These are phyloP conservation scores for Colletotrichum lupini DNA, from an alignment of 2,329 filamentous ascomycete genomes.

Conservation along the genomic window DNA sequence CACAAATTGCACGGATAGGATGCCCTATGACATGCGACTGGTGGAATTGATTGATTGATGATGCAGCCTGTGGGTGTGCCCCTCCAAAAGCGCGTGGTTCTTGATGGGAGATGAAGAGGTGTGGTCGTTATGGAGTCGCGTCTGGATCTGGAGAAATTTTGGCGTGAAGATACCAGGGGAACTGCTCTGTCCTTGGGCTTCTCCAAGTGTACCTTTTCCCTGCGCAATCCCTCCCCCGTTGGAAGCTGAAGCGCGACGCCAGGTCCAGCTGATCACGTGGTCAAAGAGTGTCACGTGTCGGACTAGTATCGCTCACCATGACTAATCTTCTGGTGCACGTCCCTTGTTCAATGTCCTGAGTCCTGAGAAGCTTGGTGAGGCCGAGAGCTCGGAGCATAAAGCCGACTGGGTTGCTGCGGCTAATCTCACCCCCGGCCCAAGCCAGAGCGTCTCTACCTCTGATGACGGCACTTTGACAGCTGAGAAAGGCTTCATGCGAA, in stretches of 20 bases:
- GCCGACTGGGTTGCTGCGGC: neutral
- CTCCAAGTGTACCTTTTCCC: neutral
- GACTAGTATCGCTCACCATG: too few relatives aligned
- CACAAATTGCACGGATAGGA: slow-evolving; percentile 12
- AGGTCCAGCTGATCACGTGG: neutral
- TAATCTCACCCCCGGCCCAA: neutral
- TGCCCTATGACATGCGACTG: slow-evolving; percentile 13
- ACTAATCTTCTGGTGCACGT: too few relatives aligned
- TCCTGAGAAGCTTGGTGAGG: neutral
- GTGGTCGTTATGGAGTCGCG: slow-evolving; percentile 38
- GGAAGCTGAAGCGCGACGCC: neutral
- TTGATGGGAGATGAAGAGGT: slow-evolving; percentile 22
- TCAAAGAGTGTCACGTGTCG: neutral
- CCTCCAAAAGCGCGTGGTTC: slow-evolving; percentile 29
- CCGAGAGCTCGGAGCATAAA: neutral
- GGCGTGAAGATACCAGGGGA: slow-evolving; percentile 44
- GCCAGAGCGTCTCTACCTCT: neutral
- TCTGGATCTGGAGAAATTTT: slow-evolving; percentile 50
- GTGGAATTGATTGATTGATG: slow-evolving; percentile 18
- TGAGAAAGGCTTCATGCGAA: slow-evolving; percentile 31
- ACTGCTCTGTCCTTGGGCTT: neutral
- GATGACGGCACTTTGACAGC: slow-evolving; percentile 29
- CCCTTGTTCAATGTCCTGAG: too few relatives aligned
- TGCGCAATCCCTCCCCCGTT: neutral
- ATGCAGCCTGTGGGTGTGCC: slow-evolving; percentile 20